Evolutionary conservation across 176 grass and related monocot species (phyloP), one percentile per base, ranked within the genome.

Genomic region (Hsuehochloa calcarea): DNA sequence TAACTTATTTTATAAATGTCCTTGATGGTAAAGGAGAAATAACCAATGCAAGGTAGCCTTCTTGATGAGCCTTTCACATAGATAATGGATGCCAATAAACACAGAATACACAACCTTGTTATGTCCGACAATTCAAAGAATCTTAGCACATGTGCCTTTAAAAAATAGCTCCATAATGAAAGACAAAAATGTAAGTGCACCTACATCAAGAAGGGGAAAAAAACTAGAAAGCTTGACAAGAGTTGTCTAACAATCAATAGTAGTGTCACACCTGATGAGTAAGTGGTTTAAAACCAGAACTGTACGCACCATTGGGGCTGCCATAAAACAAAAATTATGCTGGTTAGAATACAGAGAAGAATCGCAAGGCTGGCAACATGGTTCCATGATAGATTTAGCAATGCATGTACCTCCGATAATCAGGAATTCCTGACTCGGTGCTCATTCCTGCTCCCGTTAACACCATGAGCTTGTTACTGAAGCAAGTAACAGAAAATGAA

Each of bases 281-380:
- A 54, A 98, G 90, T 66, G 95, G 95, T 90, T 98, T 98, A 85
- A 98, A 98, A 75, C 93, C 95, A 77, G 95, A 70, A 91, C 91
- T 98, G 87, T 98, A 98, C 68, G 95, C 95, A 86, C 95, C 95
- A 69, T 98, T 93, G 59, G 95, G 95, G 86, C 95, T 98, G 86
- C 60, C 46, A 87, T 64, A 74, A 86, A 64, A 82, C 10, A 86
- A 67, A 13, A 62, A 64, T 10, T 87, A 22, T 78, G 43, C 5
- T 13, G 22, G 29, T 92, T 79, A 82, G 67, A 59, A 65, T 25
- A 72, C 17, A 44, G 0, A 85, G 11, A 70, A 66, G 64, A 78
- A 81, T 62, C 8, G 31, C 15, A 55, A 65, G 59, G 25, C 31
- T 68, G 82, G 43, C 12, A 74, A 74, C 41, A 81, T 25, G 38